These are phyloP conservation scores for Psilocybe azurescens DNA, from an alignment of 768 basidiomycete species.

Conservation along the genomic window DNA sequence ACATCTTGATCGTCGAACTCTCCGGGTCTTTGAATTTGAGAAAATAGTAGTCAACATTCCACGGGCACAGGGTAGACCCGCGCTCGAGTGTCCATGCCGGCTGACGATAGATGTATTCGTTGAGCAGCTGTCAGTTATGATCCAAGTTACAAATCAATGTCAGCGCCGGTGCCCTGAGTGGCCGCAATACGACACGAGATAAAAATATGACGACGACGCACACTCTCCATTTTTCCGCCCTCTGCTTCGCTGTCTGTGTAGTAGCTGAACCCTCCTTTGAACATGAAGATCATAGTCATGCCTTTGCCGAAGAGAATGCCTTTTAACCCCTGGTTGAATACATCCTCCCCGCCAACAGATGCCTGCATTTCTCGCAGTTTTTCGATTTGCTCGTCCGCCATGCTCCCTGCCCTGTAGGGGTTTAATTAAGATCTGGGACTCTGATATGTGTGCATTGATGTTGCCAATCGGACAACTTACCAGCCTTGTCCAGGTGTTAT, in stretches of 20 bases:
- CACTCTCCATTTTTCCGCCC: conserved; percentile 7
- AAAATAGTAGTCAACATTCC: conserved; percentile 10
- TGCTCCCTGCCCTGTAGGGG: neutral
- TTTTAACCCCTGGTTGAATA: neutral
- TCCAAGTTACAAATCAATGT: neutral
- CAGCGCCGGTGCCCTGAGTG: neutral
- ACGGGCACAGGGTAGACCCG: conserved; percentile 11
- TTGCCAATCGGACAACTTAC: neutral
- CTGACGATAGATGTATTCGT: conserved; percentile 4
- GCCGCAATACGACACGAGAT: neutral
- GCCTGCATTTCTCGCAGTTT: neutral
- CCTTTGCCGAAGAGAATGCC: conserved; percentile 10
- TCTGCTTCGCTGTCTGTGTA: conserved; percentile 8
- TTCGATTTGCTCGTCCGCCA: neutral
- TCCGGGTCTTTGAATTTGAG: conserved; percentile 10
- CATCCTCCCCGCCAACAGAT: neutral
- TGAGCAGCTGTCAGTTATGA: conserved; percentile 2
- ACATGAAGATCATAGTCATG: conserved; percentile 9
- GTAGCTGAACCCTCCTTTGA: conserved; percentile 1
- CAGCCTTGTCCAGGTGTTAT: neutral
- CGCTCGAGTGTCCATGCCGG: conserved; percentile 8
- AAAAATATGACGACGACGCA: neutral
- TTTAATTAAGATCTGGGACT: neutral
- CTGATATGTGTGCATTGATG: neutral
- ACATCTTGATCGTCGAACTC: neutral